Conservation (phyloP, 768 basidiomycete genomes). For the Hericium rajendrae region DNA sequence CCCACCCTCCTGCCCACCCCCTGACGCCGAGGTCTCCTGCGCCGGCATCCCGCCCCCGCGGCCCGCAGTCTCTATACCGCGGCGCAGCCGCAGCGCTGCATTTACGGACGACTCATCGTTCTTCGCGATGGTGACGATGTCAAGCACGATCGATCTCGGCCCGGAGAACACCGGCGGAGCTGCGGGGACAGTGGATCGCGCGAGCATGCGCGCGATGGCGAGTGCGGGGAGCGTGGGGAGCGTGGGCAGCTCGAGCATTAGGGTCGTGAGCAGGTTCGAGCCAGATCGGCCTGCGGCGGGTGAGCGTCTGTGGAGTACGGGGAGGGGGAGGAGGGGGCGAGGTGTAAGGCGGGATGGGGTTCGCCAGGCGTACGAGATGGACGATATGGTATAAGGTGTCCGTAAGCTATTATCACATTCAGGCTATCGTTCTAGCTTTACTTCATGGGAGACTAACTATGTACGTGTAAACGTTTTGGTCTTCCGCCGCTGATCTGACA, state of each 20-base stretch:
- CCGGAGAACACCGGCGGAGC: not conserved
- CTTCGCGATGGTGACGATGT: constrained; percentile 1
- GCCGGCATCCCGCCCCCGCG: not conserved
- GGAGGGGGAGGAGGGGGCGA: no score
- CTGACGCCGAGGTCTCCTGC: not conserved
- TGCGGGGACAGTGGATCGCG: not conserved
- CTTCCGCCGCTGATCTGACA: no score
- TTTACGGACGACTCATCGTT: not conserved
- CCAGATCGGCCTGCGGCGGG: no score
- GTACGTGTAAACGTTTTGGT: no score
- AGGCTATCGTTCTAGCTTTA: no score
- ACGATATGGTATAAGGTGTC: no score
- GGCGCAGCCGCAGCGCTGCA: not conserved
- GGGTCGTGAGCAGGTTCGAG: no score
- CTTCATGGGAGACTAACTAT: no score
- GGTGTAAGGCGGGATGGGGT: no score
- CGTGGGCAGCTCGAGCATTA: not conserved
- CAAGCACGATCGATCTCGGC: not conserved
- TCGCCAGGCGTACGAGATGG: no score
- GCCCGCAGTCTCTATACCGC: not conserved
- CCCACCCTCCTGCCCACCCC: not conserved
- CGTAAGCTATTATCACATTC: no score
- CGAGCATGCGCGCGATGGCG: not conserved
- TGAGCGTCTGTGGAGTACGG: no score
- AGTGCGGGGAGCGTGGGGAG: not conserved